Evolutionary conservation across 2,329 filamentous ascomycete genomes (phyloP).

Genomic region (Cladosporium velox): DNA sequence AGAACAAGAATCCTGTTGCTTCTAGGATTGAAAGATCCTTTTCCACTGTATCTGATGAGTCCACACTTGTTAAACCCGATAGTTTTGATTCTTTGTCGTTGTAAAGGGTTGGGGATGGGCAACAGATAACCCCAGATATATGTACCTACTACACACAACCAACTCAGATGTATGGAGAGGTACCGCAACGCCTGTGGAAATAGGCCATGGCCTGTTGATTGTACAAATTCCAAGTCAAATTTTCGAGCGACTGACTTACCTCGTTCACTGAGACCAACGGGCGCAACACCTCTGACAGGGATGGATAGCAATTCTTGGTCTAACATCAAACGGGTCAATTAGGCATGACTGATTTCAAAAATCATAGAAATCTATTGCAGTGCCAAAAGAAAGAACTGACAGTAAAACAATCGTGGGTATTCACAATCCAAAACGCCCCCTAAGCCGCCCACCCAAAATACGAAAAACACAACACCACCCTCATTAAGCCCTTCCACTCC

Average conservation of each 20-base stretch:
- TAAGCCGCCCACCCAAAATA: not conserved
- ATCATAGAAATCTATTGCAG: not conserved
- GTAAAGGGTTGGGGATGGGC: no score
- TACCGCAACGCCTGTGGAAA: no score
- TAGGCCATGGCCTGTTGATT: no score
- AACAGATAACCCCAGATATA: no score
- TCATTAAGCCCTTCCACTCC: slow-evolving; percentile 26
- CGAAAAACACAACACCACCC: not conserved
- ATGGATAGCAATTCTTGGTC: not conserved
- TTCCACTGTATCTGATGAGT: not conserved
- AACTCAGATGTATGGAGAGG: no score
- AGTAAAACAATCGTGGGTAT: not conserved
- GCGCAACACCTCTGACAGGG: not conserved
- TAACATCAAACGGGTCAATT: not conserved
- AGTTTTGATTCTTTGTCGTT: no score
- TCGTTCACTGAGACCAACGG: no score
- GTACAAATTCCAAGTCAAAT: no score
- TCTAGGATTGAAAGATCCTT: not conserved
- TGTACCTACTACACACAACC: no score
- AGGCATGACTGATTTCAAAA: not conserved
- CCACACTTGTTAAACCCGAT: no score
- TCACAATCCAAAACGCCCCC: slow-evolving; percentile 1
- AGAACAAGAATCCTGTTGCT: not conserved
- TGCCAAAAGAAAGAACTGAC: not conserved
- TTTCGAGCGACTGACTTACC: no score